Evolutionary conservation across 768 basidiomycete genomes (phyloP).

Genomic region (Paxillus ammoniavirescens): DNA sequence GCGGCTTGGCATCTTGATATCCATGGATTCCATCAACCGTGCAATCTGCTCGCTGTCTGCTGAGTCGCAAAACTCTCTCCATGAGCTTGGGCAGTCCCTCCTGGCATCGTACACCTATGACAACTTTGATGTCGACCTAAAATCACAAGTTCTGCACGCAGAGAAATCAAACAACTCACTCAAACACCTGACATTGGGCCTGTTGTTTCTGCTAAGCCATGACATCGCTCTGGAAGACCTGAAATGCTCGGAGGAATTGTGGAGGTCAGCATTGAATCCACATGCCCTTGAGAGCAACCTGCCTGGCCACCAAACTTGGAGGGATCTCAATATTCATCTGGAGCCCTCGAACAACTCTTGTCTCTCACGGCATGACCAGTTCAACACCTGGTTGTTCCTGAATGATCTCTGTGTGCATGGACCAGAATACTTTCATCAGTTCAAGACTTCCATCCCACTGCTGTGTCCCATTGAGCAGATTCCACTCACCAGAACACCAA

Average conservation of each 20-base stretch:
- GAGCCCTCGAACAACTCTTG: conserved; percentile 11
- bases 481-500: conserved; percentile 19
- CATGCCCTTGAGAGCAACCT: neutral
- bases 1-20: conserved; percentile 30
- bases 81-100: conserved; percentile 22
- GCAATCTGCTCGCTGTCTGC: conserved; percentile 24
- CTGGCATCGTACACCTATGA: conserved; percentile 36
- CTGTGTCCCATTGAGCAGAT: conserved; percentile 28
- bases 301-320: neutral
- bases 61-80: conserved; percentile 15
- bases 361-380: conserved; percentile 22
- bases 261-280: conserved; percentile 29
- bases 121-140: conserved; percentile 43
- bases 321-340: conserved; percentile 12
- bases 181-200: conserved; percentile 24
- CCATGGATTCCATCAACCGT: conserved; percentile 22
- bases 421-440: conserved; percentile 21
- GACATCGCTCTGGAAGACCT: conserved; percentile 26
- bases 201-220: conserved; percentile 21
- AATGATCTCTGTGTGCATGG: conserved; percentile 12
- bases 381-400: conserved; percentile 20
- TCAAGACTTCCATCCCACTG: conserved; percentile 9
- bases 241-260: conserved; percentile 32
- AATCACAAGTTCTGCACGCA: conserved; percentile 26
- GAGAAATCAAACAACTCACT: conserved; percentile 25